Percentiles rank a stretch among this genome's conserved stretches.
Conservation (phyloP, 176 grass and related monocot species). For the Carex parvula region DNA sequence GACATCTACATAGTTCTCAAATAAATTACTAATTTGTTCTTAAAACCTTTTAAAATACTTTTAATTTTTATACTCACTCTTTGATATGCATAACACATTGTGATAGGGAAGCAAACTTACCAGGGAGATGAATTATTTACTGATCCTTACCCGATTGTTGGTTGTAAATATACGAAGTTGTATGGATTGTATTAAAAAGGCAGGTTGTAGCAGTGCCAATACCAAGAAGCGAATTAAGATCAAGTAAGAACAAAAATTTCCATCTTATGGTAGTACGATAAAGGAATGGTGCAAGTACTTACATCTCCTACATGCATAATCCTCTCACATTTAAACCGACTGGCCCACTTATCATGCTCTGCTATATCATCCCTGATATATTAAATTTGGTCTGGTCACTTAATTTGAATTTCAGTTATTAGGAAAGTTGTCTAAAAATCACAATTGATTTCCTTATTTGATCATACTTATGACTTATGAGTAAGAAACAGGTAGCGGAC, state of each 20-base stretch:
- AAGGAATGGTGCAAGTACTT: constrained; percentile 21
- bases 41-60: background rate
- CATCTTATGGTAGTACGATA: background rate
- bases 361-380: constrained; percentile 69
- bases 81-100: background rate
- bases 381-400: background rate
- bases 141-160: constrained; percentile 53
- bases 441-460: background rate
- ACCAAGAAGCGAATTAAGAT: background rate
- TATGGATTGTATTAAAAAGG: background rate
- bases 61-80: background rate
- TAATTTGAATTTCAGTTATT: background rate
- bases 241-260: background rate
- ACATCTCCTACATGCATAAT: constrained; percentile 76
- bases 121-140: constrained; percentile 38
- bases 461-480: constrained; percentile 83
- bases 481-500: constrained; percentile 79
- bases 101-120: constrained; percentile 22
- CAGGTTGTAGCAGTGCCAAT: background rate
- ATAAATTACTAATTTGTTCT: background rate
- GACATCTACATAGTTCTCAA: background rate
- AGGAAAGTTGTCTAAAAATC: constrained; percentile 1
- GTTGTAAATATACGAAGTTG: constrained; percentile 43
- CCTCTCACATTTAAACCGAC: constrained; percentile 56
- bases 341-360: constrained; percentile 76